Evolutionary conservation across 2,329 filamentous ascomycete genomes (phyloP).

Genomic region (Hortaea sp.): DNA sequence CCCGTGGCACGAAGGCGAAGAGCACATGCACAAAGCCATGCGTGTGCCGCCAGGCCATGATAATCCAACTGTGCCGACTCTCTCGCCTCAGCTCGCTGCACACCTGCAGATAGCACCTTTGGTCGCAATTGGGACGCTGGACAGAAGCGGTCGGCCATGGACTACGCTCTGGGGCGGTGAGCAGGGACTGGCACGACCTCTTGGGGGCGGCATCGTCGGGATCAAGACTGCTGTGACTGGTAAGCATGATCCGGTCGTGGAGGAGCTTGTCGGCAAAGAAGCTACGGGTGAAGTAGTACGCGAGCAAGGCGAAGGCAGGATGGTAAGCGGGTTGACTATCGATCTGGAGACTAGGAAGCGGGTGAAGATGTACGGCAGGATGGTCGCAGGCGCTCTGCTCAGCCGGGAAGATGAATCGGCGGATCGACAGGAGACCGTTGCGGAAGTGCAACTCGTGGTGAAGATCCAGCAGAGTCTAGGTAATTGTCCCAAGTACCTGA

Average conservation of each 20-base stretch:
- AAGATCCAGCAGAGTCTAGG: slow-evolving; percentile 62
- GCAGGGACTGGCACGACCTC: slow-evolving; percentile 53
- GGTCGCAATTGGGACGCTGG: slow-evolving; percentile 63
- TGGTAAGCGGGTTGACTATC: slow-evolving; percentile 54
- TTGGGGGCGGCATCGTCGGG: slow-evolving; percentile 55
- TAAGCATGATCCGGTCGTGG: slow-evolving; percentile 58
- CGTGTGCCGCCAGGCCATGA: slow-evolving; percentile 41
- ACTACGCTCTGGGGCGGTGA: slow-evolving; percentile 67
- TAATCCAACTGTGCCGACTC: slow-evolving; percentile 58
- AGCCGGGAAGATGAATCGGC: slow-evolving; percentile 24
- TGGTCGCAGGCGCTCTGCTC: slow-evolving; percentile 53
- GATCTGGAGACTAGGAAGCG: slow-evolving; percentile 58
- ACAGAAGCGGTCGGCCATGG: slow-evolving; percentile 58
- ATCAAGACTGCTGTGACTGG: slow-evolving; percentile 52
- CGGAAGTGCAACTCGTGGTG: slow-evolving; percentile 50
- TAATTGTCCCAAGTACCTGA: slow-evolving; percentile 83
- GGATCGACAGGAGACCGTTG: slow-evolving; percentile 17
- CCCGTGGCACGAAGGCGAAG: slow-evolving; percentile 57
- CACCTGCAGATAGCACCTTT: slow-evolving; percentile 55
- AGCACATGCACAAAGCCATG: slow-evolving; percentile 53
- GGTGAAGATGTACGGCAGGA: slow-evolving; percentile 62
- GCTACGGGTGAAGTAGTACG: slow-evolving; percentile 36
- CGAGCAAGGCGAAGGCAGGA: slow-evolving; percentile 32
- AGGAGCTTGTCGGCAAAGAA: slow-evolving; percentile 45
- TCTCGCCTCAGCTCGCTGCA: slow-evolving; percentile 51